Base-by-base conservation (phyloP, 768 basidiomycete species). In the Gyrodon lividus region DNA sequence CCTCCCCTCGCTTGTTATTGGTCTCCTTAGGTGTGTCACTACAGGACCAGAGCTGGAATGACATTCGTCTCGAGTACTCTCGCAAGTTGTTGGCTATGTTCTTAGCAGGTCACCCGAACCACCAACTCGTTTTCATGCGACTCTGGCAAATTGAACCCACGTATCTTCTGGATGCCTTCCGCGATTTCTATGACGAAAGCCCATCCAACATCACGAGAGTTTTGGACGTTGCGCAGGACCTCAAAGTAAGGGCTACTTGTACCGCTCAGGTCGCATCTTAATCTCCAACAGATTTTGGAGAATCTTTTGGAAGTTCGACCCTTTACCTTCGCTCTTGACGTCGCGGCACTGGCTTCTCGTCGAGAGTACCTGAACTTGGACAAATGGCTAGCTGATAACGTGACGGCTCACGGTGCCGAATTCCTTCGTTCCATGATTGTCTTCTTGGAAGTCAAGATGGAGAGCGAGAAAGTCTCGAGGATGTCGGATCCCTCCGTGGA, bases 41-140 rank as follows among this genome's bases (percentile, higher is more conserved):
- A 22, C 47, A 85, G 83, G 84, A 93, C 75, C 76, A 88, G 54
- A 79, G 83, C 5, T 97, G 96, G 90, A 91, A 88, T 60, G 83
- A 90, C 19, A 86, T 92, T 43, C 87, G 94, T 19, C 70, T 81
- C n/a, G 92, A 92, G 58, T 91, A 98, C 68, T 84, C 91, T 2
- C 82, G 86, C 51, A 87, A 88, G 58, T 75, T 98, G 13, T 76
- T 98, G 44, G 78, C 83, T 33, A 89, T 92, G 84, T 98, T 98
- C 74, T 77, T 98, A 37, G 86, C 85, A 17, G 91, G 92, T 14
- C 90, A 95, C 62, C 93, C 94, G 7, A 94, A 94, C 59, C 93
- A 97, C 61, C 92, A 97, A 59, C 81, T 99, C 9, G 94, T 98
- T 50, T 98, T 98, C 74, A 93, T 96, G 84, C 82, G 93, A 43